A percentile compares a stretch with the other conserved stretches of the same genome.
Evolutionary conservation across 129 eudicot species (phyloP).

Genomic region (Centella asiatica): DNA sequence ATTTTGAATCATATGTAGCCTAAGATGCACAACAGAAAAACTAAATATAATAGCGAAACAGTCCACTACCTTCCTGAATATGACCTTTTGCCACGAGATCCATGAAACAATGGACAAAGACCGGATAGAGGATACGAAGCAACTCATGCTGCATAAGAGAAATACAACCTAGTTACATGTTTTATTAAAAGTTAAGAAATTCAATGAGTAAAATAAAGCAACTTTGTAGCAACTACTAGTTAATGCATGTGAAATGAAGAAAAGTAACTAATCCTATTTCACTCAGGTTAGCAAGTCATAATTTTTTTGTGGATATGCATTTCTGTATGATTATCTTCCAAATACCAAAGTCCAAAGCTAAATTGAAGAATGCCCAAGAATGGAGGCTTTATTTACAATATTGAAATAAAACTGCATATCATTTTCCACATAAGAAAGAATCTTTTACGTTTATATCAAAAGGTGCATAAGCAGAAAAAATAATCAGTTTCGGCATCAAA

Average conservation of each 20-base stretch:
- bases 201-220: neutral
- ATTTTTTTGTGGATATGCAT: neutral
- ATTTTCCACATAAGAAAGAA: neutral
- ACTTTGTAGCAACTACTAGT: neutral
- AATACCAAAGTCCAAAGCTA: neutral
- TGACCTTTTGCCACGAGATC: constrained; percentile 92
- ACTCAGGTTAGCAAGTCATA: neutral
- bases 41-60: constrained; percentile 11
- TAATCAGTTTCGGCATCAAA: too few species aligned
- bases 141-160: constrained; percentile 71
- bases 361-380: neutral
- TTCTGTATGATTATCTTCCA: neutral
- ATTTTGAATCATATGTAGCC: neutral
- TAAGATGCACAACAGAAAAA: constrained; percentile 2
- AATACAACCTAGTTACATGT: neutral
- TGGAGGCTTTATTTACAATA: neutral
- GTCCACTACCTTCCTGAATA: constrained; percentile 83
- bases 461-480: neutral
- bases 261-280: neutral
- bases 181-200: neutral
- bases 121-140: constrained; percentile 91
- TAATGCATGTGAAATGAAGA: neutral
- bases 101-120: constrained; percentile 94
- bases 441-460: too few species aligned
- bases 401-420: neutral